A percentile compares a stretch with the other conserved stretches of the same genome.
These are phyloP conservation scores for Aspergillus unguis DNA, from an alignment of 2,329 filamentous ascomycete species.

Conservation along the genomic window DNA sequence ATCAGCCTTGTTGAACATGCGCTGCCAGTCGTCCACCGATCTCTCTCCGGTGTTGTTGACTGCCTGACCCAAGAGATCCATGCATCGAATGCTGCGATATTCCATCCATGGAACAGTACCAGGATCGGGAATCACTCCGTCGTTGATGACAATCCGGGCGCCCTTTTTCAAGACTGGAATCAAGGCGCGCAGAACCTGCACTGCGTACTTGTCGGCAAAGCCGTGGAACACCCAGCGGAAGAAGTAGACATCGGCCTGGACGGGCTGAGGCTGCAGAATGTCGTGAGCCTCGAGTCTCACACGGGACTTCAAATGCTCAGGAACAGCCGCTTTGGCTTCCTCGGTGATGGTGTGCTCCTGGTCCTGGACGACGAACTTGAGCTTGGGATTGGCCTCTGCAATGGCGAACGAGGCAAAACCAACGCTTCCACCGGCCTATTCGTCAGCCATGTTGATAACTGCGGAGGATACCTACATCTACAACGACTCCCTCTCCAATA, in stretches of 20 bases:
- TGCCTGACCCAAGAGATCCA: background rate
- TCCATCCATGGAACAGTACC: background rate
- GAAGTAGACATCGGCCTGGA: background rate
- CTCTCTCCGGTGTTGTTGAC: background rate
- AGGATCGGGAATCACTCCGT: background rate
- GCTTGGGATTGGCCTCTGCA: background rate
- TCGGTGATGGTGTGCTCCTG: background rate
- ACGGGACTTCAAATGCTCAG: background rate
- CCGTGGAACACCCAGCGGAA: background rate
- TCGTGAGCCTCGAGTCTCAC: background rate
- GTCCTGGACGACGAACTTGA: background rate
- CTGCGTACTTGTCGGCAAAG: background rate
- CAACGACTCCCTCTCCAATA: background rate
- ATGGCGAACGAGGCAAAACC: background rate
- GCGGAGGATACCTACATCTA: background rate
- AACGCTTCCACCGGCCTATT: background rate
- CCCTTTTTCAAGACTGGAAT: background rate
- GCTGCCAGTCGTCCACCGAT: background rate
- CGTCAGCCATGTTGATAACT: background rate
- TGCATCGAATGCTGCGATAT: background rate
- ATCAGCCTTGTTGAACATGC: background rate
- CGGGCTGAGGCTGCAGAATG: background rate
- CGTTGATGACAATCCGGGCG: background rate
- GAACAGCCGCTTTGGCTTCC: background rate
- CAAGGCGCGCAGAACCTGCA: background rate